Base-by-base conservation (phyloP, 805 yeast species). In the Scheffersomyces coipomensis region DNA sequence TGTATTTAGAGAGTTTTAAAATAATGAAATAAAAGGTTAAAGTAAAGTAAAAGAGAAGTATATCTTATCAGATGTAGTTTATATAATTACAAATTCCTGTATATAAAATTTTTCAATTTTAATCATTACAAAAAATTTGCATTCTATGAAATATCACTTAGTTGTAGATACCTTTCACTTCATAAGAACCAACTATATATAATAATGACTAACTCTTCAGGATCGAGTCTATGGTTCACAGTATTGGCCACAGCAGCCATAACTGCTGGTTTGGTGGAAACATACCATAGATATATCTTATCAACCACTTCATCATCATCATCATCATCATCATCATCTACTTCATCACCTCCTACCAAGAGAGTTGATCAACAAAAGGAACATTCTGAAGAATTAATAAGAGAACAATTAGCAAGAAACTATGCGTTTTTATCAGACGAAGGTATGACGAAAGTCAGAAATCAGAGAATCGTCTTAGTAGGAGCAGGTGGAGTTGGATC, bases 401-500 rank as follows among this genome's bases (percentile, higher is more conserved):
- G 85, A 41, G 99, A 93, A 64, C 98, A 93, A 58, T 76, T 91
- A 27, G 96, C 98, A 0, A 72, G 99, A 46, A 93, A 91, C 66
- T 85, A 87, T 57, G 97, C 96, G 1, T 93, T 93, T 57, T 70
- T 93, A 19, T 88, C 96, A 10, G 87, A 85, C 37, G 85, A 83
- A 16, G 98, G 97, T 1, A 81, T 89, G 78, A 60, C 64, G 15
- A 79, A 78, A 43, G 77, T 93, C 13, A 79, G 96, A 39, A 63
- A 72, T 10, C 83, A 88, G 53, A 74, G 78, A 40, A 76, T 90
- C 2, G 85, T 88, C 2, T 85, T 91, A 12, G 81, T 79, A 22
- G 99, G 99, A 22, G 93, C 91, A 13, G 99, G 99, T 42, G 99
- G 99, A 42, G 99, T 93, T 29, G 99, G 99, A 2, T 90, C 97